Base-by-base conservation (phyloP, 2,329 filamentous ascomycete genomes). In the Talaromyces pinophilus region DNA sequence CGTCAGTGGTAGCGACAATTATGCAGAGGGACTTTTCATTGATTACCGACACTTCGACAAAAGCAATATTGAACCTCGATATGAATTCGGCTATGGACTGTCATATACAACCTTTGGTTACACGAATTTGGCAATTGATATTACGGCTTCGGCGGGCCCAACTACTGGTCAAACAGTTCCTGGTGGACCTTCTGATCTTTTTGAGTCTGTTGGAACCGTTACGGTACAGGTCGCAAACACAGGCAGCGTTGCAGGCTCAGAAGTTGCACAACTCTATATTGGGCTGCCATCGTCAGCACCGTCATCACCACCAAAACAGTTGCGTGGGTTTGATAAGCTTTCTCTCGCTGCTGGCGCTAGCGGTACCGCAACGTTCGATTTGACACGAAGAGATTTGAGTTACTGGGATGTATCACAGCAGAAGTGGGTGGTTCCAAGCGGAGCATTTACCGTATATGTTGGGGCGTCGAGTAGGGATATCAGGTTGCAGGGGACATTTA, bases 61-160 rank as follows among this genome's bases (percentile, higher is more conserved):
- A 72, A 77, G 84, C 65, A 82, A 86, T 70, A 84, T 86, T 63
- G 86, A 86, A 1, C 91, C 92, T 1, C 86, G 91, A 69, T 95
- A 89, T 78, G 91, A 93, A 74, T 96, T 95, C 71, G 92, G 92
- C 7, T 91, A 86, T 72, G 92, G 92, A 65, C 82, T 96, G 13
- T 91, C 87, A 3, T 96, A 95, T 83, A 92, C 91, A 0, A 92
- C 85, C 2, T 94, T 96, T 74, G 77, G 86, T 63, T 92, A 92
- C 81, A 87, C 89, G n/a, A 82, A 91, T 75, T 79, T 95, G 40
- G 81, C 85, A 17, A 62, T 60, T 15, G 62, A 67, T 38, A 62
- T 64, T 1, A 63, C 55, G 13, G 64, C 63, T 64, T 62, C 59
- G 17, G n/a, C 64, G 38, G 68, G 54, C 35, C 65, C 65, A 46